These are phyloP conservation scores for Capillidium heterosporum DNA, from an alignment of 371 early-diverging fungal genomes.

Conservation along the genomic window DNA sequence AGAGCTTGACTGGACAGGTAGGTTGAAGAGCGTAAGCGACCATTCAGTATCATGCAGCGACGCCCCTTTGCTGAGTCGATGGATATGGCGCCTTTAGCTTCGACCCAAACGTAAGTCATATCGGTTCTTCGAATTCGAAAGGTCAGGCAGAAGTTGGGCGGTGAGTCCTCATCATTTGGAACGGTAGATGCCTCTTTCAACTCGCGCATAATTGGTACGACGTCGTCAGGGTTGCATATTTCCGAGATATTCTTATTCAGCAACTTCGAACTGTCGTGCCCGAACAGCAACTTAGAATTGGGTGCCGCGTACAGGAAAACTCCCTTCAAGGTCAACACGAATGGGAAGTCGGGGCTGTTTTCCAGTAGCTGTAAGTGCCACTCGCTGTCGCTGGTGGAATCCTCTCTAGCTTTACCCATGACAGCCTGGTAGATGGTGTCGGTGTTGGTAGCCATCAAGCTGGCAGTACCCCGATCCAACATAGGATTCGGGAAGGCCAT, in stretches of 20 bases:
- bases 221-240: slow-evolving; percentile 40
- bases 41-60: slow-evolving; percentile 40
- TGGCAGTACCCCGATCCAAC: background rate
- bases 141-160: slow-evolving; percentile 19
- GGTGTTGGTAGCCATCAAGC: background rate
- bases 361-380: slow-evolving; percentile 22
- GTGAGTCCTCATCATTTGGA: slow-evolving; percentile 9
- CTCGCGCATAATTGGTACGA: slow-evolving; percentile 40
- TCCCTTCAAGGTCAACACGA: slow-evolving; percentile 40
- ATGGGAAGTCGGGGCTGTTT: slow-evolving; percentile 30
- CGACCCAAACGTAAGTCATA: slow-evolving; percentile 38
- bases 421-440: background rate
- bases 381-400: slow-evolving; percentile 11
- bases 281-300: slow-evolving; percentile 21
- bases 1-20: slow-evolving; percentile 15
- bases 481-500: slow-evolving; percentile 13
- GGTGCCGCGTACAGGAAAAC: slow-evolving; percentile 36
- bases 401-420: slow-evolving; percentile 4
- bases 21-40: slow-evolving; percentile 24
- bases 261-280: slow-evolving; percentile 30
- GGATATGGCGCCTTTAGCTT: slow-evolving; percentile 32
- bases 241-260: slow-evolving; percentile 28
- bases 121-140: slow-evolving; percentile 32
- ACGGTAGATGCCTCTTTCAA: slow-evolving; percentile 21
- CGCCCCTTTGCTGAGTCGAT: slow-evolving; percentile 33